A percentile compares a stretch with the other conserved stretches of the same genome.
These are phyloP conservation scores for Aspergillus oerlinghausenensis DNA, from an alignment of 2,329 filamentous ascomycete species.

Conservation along the genomic window DNA sequence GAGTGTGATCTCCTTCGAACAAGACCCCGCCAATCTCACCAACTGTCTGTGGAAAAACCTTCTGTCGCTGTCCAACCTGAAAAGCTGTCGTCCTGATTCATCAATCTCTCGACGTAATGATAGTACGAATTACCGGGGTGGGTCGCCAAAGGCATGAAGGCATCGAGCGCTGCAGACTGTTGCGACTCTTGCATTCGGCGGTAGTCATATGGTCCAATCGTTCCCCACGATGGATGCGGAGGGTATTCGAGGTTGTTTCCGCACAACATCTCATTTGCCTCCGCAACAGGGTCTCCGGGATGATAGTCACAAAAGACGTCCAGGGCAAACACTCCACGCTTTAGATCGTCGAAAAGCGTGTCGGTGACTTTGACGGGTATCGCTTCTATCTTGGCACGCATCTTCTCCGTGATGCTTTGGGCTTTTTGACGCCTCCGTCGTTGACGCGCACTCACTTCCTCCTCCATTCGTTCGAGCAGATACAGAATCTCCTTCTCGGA, in stretches of 20 bases:
- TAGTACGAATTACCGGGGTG: conserved; percentile 10
- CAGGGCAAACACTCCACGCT: conserved; percentile 28
- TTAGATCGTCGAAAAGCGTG: conserved; percentile 26
- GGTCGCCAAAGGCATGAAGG: conserved; percentile 8
- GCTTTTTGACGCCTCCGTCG: conserved; percentile 20
- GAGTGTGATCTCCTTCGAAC: not conserved
- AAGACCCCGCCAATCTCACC: not conserved
- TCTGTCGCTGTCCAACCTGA: not conserved
- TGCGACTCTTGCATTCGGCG: conserved; percentile 12
- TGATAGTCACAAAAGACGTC: conserved; percentile 28
- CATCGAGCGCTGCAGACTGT: conserved; percentile 6
- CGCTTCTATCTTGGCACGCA: conserved; percentile 21
- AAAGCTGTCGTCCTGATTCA: not conserved
- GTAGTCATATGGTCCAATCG: conserved; percentile 15
- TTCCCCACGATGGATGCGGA: not conserved
- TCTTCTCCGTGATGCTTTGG: conserved; percentile 16
- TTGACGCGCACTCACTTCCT: conserved; percentile 17
- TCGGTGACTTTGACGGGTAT: conserved; percentile 27
- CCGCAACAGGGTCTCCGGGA: conserved; percentile 23
- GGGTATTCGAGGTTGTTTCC: not conserved
- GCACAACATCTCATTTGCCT: conserved; percentile 18
- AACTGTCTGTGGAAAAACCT: not conserved
- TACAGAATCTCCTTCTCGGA: conserved; percentile 19
- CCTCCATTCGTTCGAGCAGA: conserved; percentile 23
- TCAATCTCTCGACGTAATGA: conserved; percentile 5